A percentile compares a stretch with the other conserved stretches of the same genome.
phyloP scores from a whole-genome alignment of 352 stramenopile genomes.

The Globisporangium iwayamae region DNA sequence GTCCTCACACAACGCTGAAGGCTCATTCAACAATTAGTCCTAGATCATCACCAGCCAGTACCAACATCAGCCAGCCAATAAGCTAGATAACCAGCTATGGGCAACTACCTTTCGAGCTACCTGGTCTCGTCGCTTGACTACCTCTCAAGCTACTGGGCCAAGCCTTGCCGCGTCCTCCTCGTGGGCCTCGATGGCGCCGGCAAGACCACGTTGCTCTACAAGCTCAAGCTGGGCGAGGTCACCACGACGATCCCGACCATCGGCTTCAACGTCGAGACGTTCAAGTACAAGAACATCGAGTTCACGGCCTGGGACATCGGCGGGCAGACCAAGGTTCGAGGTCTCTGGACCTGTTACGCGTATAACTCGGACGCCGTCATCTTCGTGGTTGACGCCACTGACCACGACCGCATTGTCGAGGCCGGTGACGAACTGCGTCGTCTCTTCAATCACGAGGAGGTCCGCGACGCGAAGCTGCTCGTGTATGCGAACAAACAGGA shows the following conservation, averaged over 20 bases:
- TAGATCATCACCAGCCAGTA: too few relatives aligned
- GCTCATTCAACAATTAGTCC: background rate
- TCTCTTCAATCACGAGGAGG: constrained; percentile 37
- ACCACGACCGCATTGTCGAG: constrained; percentile 46
- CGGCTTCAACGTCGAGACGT: constrained; percentile 77
- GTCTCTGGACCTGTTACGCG: constrained; percentile 77
- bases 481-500: constrained; percentile 51
- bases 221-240: constrained; percentile 65
- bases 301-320: constrained; percentile 84
- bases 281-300: constrained; percentile 63
- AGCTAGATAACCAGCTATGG: constrained; percentile 15
- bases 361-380: constrained; percentile 64
- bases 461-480: constrained; percentile 33
- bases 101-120: constrained; percentile 30
- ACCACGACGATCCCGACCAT: constrained; percentile 74
- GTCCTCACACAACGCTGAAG: too few relatives aligned
- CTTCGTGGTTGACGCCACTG: constrained; percentile 75
- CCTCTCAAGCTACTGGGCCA: constrained; percentile 33
- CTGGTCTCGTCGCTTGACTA: constrained; percentile 26
- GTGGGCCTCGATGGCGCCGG: constrained; percentile 91
- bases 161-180: constrained; percentile 67
- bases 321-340: constrained; percentile 62
- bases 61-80: too few relatives aligned
- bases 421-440: constrained; percentile 34
- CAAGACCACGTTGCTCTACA: constrained; percentile 95